These are phyloP conservation scores for Myriangium duriaei DNA, from an alignment of 2,329 filamentous ascomycete genomes.

Conservation along the genomic window DNA sequence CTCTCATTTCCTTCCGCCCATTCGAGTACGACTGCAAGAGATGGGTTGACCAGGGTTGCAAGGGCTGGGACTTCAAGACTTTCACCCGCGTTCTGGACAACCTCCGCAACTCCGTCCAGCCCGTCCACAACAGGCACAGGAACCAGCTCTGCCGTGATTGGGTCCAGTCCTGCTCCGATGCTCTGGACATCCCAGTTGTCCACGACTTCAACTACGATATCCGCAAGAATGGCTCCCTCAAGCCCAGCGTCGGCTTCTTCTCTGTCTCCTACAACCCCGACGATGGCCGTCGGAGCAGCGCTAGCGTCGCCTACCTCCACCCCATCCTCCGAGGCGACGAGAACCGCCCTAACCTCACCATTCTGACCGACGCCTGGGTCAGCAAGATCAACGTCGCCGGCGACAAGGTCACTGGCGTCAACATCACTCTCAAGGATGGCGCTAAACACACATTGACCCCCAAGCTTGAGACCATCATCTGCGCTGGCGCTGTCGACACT, in stretches of 20 bases:
- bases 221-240: constrained; percentile 56
- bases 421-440: constrained; percentile 52
- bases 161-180: constrained; percentile 66
- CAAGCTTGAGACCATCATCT: constrained; percentile 65
- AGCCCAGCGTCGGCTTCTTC: constrained; percentile 76
- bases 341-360: constrained; percentile 68
- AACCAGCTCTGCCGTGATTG: constrained; percentile 90
- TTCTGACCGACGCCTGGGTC: constrained; percentile 82
- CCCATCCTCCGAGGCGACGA: constrained; percentile 76
- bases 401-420: constrained; percentile 60
- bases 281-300: constrained; percentile 69
- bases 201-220: constrained; percentile 83
- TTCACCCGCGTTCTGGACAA: constrained; percentile 74
- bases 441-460: constrained; percentile 44
- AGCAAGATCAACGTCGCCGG: constrained; percentile 62
- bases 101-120: constrained; percentile 80
- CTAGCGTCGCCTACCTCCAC: constrained; percentile 85
- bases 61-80: constrained; percentile 75
- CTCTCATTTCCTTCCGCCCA: constrained; percentile 81
- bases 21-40: constrained; percentile 79
- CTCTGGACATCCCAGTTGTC: constrained; percentile 69
- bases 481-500: constrained; percentile 70
- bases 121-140: constrained; percentile 70
- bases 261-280: constrained; percentile 86
- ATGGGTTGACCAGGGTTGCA: constrained; percentile 72